phyloP scores from a whole-genome alignment of 495 filamentous ascomycete species.

The Tuber melanosporum region DNA sequence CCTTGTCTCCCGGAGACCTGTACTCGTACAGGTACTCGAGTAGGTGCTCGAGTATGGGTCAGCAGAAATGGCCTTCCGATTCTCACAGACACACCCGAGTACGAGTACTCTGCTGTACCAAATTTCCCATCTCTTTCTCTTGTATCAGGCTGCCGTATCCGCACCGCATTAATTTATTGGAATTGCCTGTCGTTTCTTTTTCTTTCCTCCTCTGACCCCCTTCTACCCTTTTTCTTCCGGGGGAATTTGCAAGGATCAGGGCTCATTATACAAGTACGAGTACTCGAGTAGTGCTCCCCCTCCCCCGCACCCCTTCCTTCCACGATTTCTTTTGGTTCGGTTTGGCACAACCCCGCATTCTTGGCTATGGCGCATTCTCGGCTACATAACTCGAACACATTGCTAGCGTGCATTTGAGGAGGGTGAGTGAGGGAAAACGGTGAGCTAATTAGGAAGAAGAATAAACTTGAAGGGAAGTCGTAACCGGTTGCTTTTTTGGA shows the following conservation, averaged over 20 bases:
- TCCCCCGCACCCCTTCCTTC: too few relatives aligned
- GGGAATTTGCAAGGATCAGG: neutral
- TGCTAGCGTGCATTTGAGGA: neutral
- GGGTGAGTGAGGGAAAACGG: neutral
- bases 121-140: neutral
- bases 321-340: neutral
- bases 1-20: too few relatives aligned
- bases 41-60: too few relatives aligned
- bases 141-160: neutral
- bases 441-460: neutral
- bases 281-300: too few relatives aligned
- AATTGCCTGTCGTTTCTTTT: neutral
- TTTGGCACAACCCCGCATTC: constrained; percentile 1
- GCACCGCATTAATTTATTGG: neutral
- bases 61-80: too few relatives aligned
- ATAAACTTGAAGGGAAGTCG: neutral
- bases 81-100: too few relatives aligned
- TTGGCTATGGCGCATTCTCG: neutral
- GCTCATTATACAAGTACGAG: too few relatives aligned
- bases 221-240: neutral
- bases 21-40: too few relatives aligned
- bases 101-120: neutral
- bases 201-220: neutral
- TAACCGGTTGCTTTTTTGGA: neutral
- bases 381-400: neutral